These are phyloP conservation scores for Phytopythium litorale DNA, from an alignment of 352 stramenopile genomes.

Conservation along the genomic window DNA sequence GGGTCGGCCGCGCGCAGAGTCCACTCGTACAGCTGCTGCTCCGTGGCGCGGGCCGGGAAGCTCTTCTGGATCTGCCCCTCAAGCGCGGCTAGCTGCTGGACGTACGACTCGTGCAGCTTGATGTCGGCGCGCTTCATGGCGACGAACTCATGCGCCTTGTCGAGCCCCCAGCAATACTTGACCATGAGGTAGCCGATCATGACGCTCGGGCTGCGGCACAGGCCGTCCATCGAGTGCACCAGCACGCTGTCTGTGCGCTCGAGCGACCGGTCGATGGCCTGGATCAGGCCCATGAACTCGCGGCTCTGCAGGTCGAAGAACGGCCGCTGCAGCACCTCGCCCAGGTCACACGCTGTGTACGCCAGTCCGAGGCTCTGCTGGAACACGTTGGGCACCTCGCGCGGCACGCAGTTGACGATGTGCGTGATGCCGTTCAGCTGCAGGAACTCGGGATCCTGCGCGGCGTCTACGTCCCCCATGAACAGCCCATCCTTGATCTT, in stretches of 20 bases:
- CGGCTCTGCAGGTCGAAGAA: conserved; percentile 85
- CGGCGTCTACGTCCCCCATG: conserved; percentile 91
- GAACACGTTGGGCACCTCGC: conserved; percentile 90
- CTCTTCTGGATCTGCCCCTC: conserved; percentile 61
- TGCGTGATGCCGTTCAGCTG: conserved; percentile 91
- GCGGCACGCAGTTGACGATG: conserved; percentile 90
- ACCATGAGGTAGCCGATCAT: conserved; percentile 91
- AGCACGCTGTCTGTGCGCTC: conserved; percentile 85
- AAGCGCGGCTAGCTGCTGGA: conserved; percentile 66
- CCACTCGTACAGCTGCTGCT: conserved; percentile 78
- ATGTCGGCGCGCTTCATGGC: conserved; percentile 85
- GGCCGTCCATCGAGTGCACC: conserved; percentile 84
- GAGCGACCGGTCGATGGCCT: conserved; percentile 77
- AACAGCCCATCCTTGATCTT: conserved; percentile 95
- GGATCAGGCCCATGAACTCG: conserved; percentile 77
- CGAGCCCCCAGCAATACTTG: conserved; percentile 90
- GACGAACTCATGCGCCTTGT: conserved; percentile 92
- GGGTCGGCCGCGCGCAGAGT: conserved; percentile 31
- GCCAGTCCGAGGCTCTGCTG: conserved; percentile 79
- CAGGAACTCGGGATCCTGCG: conserved; percentile 91
- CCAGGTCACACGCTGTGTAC: conserved; percentile 74
- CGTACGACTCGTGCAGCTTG: conserved; percentile 73
- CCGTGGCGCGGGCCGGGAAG: conserved; percentile 32
- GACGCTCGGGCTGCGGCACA: conserved; percentile 76
- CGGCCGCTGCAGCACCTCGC: conserved; percentile 55